Evolutionary conservation across 2,329 filamentous ascomycete genomes (phyloP).

Genomic region (Aspergillus floridensis): DNA sequence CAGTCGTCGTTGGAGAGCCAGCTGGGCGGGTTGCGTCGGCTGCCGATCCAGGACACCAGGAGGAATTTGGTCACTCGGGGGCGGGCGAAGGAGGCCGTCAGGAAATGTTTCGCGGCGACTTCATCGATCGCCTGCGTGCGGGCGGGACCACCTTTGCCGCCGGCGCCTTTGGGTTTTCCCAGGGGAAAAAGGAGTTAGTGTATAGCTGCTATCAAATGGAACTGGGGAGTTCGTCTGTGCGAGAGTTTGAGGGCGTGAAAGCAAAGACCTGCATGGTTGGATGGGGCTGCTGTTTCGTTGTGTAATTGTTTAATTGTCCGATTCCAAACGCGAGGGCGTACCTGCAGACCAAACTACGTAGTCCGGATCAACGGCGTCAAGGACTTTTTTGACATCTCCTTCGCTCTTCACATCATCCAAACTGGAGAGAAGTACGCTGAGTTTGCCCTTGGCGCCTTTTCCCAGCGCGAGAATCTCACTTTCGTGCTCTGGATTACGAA

Average conservation of each 20-base stretch:
- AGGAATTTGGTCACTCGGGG: constrained; percentile 53
- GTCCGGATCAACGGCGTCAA: constrained; percentile 48
- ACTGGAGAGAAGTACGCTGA: constrained; percentile 68
- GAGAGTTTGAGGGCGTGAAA: neutral
- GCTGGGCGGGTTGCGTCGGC: constrained; percentile 46
- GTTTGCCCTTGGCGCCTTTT: constrained; percentile 56
- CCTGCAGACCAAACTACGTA: constrained; percentile 50
- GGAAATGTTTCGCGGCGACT: constrained; percentile 55
- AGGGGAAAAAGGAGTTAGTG: neutral
- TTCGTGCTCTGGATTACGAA: constrained; percentile 69
- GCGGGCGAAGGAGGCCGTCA: constrained; percentile 47
- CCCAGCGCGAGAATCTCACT: constrained; percentile 62
- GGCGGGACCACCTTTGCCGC: constrained; percentile 52
- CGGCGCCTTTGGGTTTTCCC: constrained; percentile 44
- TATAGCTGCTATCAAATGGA: no score
- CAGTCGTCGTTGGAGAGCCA: constrained; percentile 54
- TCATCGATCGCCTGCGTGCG: constrained; percentile 54
- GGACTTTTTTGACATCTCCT: constrained; percentile 59
- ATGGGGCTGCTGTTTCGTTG: neutral
- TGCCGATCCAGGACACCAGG: constrained; percentile 54
- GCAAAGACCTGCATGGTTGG: neutral
- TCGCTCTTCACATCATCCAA: constrained; percentile 68
- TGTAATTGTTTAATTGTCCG: neutral
- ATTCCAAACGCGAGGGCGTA: constrained; percentile 21
- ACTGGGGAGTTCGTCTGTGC: neutral